phyloP scores from a whole-genome alignment of 768 basidiomycete species.

The Cyathus striatus region DNA sequence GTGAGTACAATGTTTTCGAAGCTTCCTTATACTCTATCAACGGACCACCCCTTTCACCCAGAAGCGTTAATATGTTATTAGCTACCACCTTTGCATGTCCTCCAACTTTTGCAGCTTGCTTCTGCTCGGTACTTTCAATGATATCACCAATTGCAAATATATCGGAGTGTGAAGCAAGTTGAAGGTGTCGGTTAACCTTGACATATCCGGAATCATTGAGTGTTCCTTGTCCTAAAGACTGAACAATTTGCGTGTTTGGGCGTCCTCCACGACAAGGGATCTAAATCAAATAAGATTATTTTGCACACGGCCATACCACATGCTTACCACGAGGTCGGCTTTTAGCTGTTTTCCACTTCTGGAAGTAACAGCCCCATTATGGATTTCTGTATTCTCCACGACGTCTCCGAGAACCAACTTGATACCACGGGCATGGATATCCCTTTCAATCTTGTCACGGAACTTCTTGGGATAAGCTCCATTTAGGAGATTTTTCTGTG shows the following conservation, averaged over 20 bases:
- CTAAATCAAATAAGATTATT: conserved; percentile 2
- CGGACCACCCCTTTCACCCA: conserved; percentile 7
- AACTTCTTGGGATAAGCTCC: conserved; percentile 42
- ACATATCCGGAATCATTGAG: conserved; percentile 32
- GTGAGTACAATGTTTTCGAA: background rate
- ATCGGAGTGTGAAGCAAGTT: conserved; percentile 31
- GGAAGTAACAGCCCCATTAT: conserved; percentile 37
- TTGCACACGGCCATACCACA: no score
- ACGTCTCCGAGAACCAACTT: conserved; percentile 45
- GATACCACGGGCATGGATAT: conserved; percentile 33
- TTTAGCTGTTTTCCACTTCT: conserved; percentile 35
- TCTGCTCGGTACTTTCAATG: conserved; percentile 46
- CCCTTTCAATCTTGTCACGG: conserved; percentile 34
- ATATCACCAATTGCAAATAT: conserved; percentile 53
- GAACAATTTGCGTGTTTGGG: conserved; percentile 42
- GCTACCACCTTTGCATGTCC: conserved; percentile 31
- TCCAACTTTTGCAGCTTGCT: conserved; percentile 33
- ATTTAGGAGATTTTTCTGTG: conserved; percentile 40
- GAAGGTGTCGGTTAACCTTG: conserved; percentile 43
- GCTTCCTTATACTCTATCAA: background rate
- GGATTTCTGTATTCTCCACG: conserved; percentile 37
- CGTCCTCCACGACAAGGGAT: conserved; percentile 26
- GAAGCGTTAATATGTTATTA: conserved; percentile 32
- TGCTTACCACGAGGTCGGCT: conserved; percentile 50
- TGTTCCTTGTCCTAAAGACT: conserved; percentile 23